Evolutionary conservation across 768 basidiomycete genomes (phyloP).

Genomic region (Mycena filopes): DNA sequence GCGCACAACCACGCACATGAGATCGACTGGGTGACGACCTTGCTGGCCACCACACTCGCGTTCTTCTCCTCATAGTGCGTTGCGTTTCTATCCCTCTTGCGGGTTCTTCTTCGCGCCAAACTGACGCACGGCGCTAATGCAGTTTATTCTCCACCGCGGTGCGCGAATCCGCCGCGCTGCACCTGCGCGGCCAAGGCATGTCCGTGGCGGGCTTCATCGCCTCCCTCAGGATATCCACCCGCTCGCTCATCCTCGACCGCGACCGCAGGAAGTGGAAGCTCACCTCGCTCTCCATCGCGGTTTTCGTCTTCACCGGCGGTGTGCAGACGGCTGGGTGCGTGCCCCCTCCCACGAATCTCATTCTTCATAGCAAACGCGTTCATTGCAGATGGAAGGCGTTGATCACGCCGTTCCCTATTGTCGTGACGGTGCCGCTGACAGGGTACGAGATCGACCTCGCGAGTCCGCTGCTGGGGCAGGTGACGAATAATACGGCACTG

Average conservation of each 20-base stretch:
- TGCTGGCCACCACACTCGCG: background rate
- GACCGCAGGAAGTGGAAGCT: background rate
- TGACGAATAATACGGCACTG: background rate
- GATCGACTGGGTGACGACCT: background rate
- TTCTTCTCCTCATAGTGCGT: background rate
- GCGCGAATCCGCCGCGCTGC: background rate
- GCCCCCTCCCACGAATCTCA: background rate
- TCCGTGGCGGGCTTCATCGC: background rate
- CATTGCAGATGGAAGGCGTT: background rate
- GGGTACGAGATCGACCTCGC: constrained; percentile 6
- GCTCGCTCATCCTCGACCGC: constrained; percentile 2
- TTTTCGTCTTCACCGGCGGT: constrained; percentile 1
- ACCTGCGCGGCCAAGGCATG: constrained; percentile 5
- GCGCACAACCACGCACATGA: background rate
- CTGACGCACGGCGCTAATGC: background rate
- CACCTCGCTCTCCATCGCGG: background rate
- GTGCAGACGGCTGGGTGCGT: constrained; percentile 13
- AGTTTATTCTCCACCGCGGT: constrained; percentile 7
- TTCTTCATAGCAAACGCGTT: background rate
- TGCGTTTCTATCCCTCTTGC: too few species aligned
- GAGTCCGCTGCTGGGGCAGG: background rate
- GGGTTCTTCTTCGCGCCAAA: background rate
- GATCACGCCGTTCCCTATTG: background rate
- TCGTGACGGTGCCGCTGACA: background rate
- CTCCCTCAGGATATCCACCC: background rate